Base-by-base conservation (phyloP, 768 basidiomycete species). In the Boletus rubroflammeus region DNA sequence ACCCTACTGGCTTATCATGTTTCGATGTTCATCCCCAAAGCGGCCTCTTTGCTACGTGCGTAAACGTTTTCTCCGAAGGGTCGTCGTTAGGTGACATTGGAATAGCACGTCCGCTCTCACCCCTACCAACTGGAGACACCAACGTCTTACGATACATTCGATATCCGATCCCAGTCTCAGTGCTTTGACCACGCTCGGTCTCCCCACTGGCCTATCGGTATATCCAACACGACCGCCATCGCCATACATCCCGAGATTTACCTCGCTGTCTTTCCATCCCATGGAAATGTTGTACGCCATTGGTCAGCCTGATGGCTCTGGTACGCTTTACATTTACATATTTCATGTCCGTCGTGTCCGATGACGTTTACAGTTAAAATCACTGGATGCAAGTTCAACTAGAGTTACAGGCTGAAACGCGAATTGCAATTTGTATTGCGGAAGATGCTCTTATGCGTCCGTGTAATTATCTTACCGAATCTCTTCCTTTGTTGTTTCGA, bases 11-110 rank as follows among this genome's bases (percentile, higher is more conserved):
- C 10, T 75, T 98, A 44, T 83, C 90, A 10, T 81, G 86, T 1
- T 88, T 98, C 60, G 93, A 97, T 58, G 85, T 91, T 1, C 97
- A 99, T 70, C 76, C 86, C 10, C 80, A 85, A 47, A 81, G 91
- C 0, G 83, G 85, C 36, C 86, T 98, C 17, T 90, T 96, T 67
- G 93, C 90, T 23, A 80, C 83, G 93, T 96, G 67, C 70, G 89
- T 78, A 32, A 29, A 43, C 17, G 34, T 25, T 41, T 34, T 35
- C 15, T 41, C 14, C 8, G 0, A 2, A 17, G 13, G n/a, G 17
- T 15, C 14, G 9, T 26, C 40, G 6, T 50, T 43, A 11, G 50
- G 49, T 55, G 59, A 65, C 47, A 36, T 50, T 25, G 45, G 17
- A 17, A 38, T 56, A 85, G 84, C 2, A 77, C 83, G 15, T 88